These are phyloP conservation scores for Ploettnerulaceae sp. DNA, from an alignment of 2,329 filamentous ascomycete genomes.

Conservation along the genomic window DNA sequence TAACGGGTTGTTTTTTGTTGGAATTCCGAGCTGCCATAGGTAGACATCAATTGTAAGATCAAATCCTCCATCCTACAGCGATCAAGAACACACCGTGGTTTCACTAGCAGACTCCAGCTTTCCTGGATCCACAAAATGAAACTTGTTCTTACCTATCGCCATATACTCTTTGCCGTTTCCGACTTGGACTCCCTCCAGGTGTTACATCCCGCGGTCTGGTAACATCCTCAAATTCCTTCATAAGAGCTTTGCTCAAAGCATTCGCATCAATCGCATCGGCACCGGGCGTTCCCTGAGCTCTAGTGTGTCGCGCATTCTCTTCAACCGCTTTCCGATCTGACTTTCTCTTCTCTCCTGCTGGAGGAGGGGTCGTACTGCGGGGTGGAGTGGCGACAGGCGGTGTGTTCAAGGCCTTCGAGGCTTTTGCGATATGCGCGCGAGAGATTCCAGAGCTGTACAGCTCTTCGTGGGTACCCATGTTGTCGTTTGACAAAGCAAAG, in stretches of 20 bases:
- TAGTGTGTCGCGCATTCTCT: slow-evolving; percentile 20
- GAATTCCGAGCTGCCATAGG: no score
- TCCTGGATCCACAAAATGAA: not conserved
- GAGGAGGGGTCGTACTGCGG: slow-evolving; percentile 32
- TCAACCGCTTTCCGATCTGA: slow-evolving; percentile 29
- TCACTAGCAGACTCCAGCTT: not conserved
- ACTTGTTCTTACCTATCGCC: slow-evolving; percentile 43
- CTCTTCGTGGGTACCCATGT: slow-evolving; percentile 30
- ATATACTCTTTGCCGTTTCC: slow-evolving; percentile 64
- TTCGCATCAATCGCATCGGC: slow-evolving; percentile 43
- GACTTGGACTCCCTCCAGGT: slow-evolving; percentile 59
- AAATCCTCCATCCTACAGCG: not conserved
- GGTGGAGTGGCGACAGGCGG: slow-evolving; percentile 31
- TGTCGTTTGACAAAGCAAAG: slow-evolving; percentile 10
- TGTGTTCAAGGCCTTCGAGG: slow-evolving; percentile 27
- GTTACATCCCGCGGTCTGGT: slow-evolving; percentile 56
- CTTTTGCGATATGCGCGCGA: slow-evolving; percentile 24
- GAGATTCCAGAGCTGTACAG: slow-evolving; percentile 23
- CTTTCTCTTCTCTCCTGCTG: slow-evolving; percentile 28
- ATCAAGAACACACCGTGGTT: not conserved
- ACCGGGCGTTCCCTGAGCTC: slow-evolving; percentile 17
- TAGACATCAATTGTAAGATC: not conserved
- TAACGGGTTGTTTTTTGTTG: no score
- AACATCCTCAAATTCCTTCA: slow-evolving; percentile 54
- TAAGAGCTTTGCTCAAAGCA: slow-evolving; percentile 53